These are phyloP conservation scores for Crepidotus variabilis DNA, from an alignment of 768 basidiomycete genomes.

Conservation along the genomic window DNA sequence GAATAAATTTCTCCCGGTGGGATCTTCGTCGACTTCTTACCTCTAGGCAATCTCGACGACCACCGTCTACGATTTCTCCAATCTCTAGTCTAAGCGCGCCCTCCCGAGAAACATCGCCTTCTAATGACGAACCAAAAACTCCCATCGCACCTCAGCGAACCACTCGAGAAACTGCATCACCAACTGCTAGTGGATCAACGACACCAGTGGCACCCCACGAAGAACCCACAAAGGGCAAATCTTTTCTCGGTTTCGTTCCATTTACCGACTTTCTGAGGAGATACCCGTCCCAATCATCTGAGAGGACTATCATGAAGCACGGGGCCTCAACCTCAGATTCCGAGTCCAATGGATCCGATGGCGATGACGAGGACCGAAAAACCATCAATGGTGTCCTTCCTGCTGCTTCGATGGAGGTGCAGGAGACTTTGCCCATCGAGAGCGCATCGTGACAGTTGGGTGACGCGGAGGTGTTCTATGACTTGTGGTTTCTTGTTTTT, in stretches of 20 bases:
- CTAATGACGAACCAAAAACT: constrained; percentile 22
- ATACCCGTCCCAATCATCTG: constrained; percentile 42
- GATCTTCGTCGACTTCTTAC: constrained; percentile 18
- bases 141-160: constrained; percentile 30
- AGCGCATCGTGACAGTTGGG: not conserved
- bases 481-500: not conserved
- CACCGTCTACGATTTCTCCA: constrained; percentile 24
- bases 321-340: constrained; percentile 8
- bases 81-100: constrained; percentile 21
- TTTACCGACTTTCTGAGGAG: constrained; percentile 65
- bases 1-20: constrained; percentile 8
- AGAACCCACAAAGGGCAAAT: constrained; percentile 34
- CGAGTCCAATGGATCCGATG: constrained; percentile 14
- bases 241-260: constrained; percentile 59
- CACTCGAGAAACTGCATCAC: constrained; percentile 29
- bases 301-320: constrained; percentile 12
- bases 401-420: constrained; percentile 16
- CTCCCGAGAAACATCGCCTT: constrained; percentile 16
- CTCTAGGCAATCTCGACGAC: constrained; percentile 13
- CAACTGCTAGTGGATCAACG: constrained; percentile 50
- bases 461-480: no score
- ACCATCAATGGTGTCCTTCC: constrained; percentile 41
- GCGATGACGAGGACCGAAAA: constrained; percentile 38
- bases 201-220: constrained; percentile 51
- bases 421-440: not conserved